Conservation (phyloP, 2,329 filamentous ascomycete species). For the Verticillium tricorpus region DNA sequence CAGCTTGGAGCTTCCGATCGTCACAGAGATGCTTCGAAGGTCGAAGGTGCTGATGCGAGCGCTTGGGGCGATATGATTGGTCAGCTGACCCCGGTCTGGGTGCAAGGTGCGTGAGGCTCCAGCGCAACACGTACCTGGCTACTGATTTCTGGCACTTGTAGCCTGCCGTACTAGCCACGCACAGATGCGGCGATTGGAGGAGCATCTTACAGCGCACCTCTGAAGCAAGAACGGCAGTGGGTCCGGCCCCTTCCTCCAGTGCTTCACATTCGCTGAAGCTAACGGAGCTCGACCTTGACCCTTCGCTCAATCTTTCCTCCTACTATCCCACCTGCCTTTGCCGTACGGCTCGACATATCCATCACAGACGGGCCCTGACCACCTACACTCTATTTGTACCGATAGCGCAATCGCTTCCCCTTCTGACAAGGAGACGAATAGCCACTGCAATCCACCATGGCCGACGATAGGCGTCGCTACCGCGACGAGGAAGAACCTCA, state of each 20-base stretch:
- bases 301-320: not conserved
- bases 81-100: not conserved
- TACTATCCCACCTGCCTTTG: not conserved
- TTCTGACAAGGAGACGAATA: too few species aligned
- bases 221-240: not conserved
- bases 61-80: not conserved
- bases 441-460: not conserved
- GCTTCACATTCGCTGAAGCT: not conserved
- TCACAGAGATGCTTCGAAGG: not conserved
- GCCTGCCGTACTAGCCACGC: too few species aligned
- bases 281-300: not conserved
- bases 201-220: not conserved
- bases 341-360: not conserved
- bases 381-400: too few species aligned
- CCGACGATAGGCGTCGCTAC: not conserved
- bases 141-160: not conserved
- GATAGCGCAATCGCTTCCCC: too few species aligned
- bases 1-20: not conserved
- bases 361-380: not conserved
- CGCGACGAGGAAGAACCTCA: not conserved
- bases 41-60: not conserved
- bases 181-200: not conserved
- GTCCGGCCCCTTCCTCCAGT: not conserved
- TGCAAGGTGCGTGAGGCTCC: slow-evolving; percentile 12
- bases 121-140: slow-evolving; percentile 12